Evolutionary conservation across 768 basidiomycete genomes (phyloP).

Genomic region (Porpolomopsis calyptriformis): DNA sequence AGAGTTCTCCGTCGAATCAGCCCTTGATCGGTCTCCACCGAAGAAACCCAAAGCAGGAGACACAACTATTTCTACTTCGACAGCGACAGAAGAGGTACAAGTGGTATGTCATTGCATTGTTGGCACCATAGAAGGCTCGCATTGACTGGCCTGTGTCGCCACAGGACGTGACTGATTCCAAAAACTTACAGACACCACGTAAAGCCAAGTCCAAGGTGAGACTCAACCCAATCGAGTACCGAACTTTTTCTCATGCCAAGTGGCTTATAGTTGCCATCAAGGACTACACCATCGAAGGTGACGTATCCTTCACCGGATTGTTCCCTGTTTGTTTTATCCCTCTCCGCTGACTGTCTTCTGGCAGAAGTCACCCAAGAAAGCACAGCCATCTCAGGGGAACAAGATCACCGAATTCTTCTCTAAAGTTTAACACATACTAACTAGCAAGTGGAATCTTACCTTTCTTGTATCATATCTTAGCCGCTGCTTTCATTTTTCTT

Average conservation of each 20-base stretch:
- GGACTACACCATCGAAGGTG: not conserved
- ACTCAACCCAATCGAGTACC: not conserved
- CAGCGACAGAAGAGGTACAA: too few relatives aligned
- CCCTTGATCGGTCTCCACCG: not conserved
- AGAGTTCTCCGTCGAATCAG: not conserved
- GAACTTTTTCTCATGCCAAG: not conserved
- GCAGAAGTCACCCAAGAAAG: conserved; percentile 3
- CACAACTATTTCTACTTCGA: too few relatives aligned
- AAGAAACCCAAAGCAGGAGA: conserved; percentile 3
- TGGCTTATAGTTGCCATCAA: not conserved
- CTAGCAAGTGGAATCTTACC: too few relatives aligned
- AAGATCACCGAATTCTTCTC: conserved; percentile 7
- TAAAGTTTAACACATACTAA: conserved; percentile 2
- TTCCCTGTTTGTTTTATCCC: not conserved
- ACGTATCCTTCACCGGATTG: not conserved
- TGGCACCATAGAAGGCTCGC: too few relatives aligned
- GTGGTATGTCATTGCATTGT: too few relatives aligned
- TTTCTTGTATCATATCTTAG: too few relatives aligned
- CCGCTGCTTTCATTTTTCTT: not conserved
- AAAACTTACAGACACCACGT: not conserved
- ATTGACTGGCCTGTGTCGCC: too few relatives aligned
- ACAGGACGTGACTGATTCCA: not conserved
- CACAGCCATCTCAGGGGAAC: not conserved
- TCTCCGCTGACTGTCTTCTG: not conserved
- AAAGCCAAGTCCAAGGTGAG: not conserved